A percentile compares a stretch with the other conserved stretches of the same genome.
phyloP scores from a whole-genome alignment of 169 alveolate genomes.

The Eimeria necatrix region DNA sequence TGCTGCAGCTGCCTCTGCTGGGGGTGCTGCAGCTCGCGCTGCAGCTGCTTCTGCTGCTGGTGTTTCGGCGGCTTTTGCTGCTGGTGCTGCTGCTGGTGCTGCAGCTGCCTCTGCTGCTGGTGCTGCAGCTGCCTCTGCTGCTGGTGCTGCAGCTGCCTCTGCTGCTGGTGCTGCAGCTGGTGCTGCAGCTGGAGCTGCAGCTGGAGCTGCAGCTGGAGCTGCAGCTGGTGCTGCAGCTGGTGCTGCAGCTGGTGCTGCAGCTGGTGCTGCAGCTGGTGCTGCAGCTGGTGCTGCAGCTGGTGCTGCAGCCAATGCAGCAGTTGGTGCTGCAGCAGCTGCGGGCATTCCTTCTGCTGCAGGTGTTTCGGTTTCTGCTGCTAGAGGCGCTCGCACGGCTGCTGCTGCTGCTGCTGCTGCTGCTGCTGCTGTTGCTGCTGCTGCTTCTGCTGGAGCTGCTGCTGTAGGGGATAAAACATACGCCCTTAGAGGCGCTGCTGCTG shows the following conservation, averaged over 20 bases:
- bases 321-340: neutral
- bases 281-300: neutral
- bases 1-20: neutral
- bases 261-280: conserved; percentile 31
- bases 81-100: no score
- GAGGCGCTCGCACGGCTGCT: neutral
- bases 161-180: no score
- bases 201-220: neutral
- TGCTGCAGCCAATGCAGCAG: neutral
- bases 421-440: no score
- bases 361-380: neutral
- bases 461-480: no score
- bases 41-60: neutral
- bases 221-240: neutral
- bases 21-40: neutral
- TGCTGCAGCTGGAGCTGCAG: neutral
- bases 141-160: no score
- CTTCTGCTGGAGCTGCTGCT: no score
- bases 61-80: no score
- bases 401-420: conserved; percentile 17
- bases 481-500: no score
- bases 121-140: no score
- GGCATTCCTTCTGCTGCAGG: neutral
- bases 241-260: conserved; percentile 25
- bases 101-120: no score